These are phyloP conservation scores for Seiridium unicorne DNA, from an alignment of 2,329 filamentous ascomycete genomes.

Conservation along the genomic window DNA sequence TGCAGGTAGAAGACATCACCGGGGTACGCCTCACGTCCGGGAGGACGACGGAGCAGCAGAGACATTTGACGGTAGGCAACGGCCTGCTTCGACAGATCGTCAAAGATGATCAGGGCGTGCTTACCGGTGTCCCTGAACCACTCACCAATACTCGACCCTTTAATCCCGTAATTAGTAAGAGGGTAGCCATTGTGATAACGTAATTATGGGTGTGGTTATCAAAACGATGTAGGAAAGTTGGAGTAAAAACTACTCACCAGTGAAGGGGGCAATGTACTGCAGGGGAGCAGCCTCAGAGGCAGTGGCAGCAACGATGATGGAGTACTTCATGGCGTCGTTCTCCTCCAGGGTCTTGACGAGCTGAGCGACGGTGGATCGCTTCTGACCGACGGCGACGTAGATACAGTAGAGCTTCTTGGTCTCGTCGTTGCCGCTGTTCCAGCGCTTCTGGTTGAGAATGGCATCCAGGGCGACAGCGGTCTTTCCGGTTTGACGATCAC, in stretches of 20 bases:
- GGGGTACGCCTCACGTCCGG: constrained; percentile 98
- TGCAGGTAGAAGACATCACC: constrained; percentile 99
- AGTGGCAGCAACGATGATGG: constrained; percentile 88
- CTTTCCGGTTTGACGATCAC: constrained; percentile 99
- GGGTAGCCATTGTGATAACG: no score
- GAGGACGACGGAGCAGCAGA: constrained; percentile 93
- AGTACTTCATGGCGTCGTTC: constrained; percentile 99
- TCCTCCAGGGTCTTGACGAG: constrained; percentile 99
- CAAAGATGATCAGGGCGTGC: constrained; percentile 88
- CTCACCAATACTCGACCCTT: no score
- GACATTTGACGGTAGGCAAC: constrained; percentile 99
- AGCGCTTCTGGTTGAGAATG: constrained; percentile 99
- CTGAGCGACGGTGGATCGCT: constrained; percentile 98
- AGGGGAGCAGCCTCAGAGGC: constrained; percentile 95
- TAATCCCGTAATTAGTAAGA: no score
- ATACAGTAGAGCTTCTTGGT: constrained; percentile 99
- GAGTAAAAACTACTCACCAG: no score
- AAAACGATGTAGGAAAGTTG: no score
- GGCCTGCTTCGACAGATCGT: constrained; percentile 97
- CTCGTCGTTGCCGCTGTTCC: constrained; percentile 88
- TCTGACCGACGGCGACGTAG: constrained; percentile 99
- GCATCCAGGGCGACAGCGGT: constrained; percentile 97
- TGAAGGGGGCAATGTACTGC: constrained; percentile 83
- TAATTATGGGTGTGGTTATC: no score
- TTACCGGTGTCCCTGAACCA: constrained; percentile 81